Percentiles rank a stretch among this genome's conserved stretches.
phyloP scores from a whole-genome alignment of 2,329 filamentous ascomycete genomes.

The Trichophyton schoenleinii region DNA sequence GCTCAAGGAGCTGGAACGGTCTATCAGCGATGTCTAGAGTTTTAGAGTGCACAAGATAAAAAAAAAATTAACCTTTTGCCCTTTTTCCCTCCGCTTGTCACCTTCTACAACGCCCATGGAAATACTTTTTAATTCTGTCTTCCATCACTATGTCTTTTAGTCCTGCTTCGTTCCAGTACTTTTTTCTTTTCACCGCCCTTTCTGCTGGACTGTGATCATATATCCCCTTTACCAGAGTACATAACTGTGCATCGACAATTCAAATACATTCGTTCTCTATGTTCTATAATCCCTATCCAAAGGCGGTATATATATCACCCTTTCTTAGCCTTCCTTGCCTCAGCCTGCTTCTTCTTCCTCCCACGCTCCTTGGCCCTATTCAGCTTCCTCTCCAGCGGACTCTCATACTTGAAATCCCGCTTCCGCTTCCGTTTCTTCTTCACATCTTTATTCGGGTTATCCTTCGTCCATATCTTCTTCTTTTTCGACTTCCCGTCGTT shows the following conservation, averaged over 20 bases:
- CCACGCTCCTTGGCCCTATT: slow-evolving; percentile 50
- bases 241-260: neutral
- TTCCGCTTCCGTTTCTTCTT: slow-evolving; percentile 63
- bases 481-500: slow-evolving; percentile 16
- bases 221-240: neutral
- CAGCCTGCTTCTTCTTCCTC: slow-evolving; percentile 59
- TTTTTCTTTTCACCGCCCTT: neutral
- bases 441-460: slow-evolving; percentile 34
- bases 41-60: neutral
- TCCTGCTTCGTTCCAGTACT: neutral
- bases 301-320: neutral
- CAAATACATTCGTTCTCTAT: neutral
- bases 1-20: slow-evolving; percentile 74
- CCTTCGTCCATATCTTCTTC: slow-evolving; percentile 41
- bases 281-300: neutral
- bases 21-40: slow-evolving; percentile 79
- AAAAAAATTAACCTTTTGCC: neutral
- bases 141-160: neutral
- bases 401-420: slow-evolving; percentile 87
- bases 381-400: slow-evolving; percentile 62
- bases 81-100: neutral
- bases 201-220: neutral
- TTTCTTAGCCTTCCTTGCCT: slow-evolving; percentile 34
- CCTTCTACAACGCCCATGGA: neutral
- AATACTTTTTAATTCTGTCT: neutral